Evolutionary conservation across 2,329 filamentous ascomycete species (phyloP).

Genomic region (Ophiobolus disseminans): DNA sequence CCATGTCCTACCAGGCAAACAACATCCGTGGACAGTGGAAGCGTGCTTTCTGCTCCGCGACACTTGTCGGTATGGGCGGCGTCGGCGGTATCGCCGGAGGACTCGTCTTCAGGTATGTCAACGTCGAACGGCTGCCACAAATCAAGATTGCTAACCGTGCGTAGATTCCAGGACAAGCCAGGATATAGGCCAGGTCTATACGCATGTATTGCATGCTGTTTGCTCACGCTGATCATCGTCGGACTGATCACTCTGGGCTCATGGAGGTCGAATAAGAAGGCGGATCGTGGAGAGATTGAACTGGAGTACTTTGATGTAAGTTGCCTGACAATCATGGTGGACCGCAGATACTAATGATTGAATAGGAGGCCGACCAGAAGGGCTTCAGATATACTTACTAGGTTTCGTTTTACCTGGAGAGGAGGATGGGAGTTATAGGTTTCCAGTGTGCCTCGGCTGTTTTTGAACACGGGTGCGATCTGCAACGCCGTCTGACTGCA

Average conservation of each 20-base stretch:
- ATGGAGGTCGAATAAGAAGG: slow-evolving; percentile 45
- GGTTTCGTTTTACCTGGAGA: neutral
- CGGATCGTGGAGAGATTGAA: slow-evolving; percentile 51
- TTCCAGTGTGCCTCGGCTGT: neutral
- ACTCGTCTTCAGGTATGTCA: slow-evolving; percentile 67
- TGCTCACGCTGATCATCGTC: slow-evolving; percentile 47
- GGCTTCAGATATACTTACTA: slow-evolving; percentile 46
- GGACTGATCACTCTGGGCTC: slow-evolving; percentile 42
- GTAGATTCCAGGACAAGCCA: slow-evolving; percentile 45
- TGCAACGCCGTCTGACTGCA: neutral
- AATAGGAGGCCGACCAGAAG: slow-evolving; percentile 40
- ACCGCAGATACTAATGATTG: slow-evolving; percentile 16
- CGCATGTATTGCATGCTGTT: slow-evolving; percentile 48
- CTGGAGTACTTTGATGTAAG: slow-evolving; percentile 50
- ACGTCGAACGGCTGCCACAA: neutral
- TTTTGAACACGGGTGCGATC: neutral
- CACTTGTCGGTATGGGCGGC: slow-evolving; percentile 77
- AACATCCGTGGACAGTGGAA: slow-evolving; percentile 92
- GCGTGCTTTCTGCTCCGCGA: slow-evolving; percentile 78
- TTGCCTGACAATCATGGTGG: slow-evolving; percentile 1
- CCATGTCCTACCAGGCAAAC: slow-evolving; percentile 83
- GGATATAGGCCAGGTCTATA: slow-evolving; percentile 47
- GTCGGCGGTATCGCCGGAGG: slow-evolving; percentile 79
- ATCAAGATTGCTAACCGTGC: slow-evolving; percentile 1
- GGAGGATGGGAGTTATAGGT: neutral